phyloP scores from a whole-genome alignment of 805 yeast genomes.

The Starmerella sirachaensis region DNA sequence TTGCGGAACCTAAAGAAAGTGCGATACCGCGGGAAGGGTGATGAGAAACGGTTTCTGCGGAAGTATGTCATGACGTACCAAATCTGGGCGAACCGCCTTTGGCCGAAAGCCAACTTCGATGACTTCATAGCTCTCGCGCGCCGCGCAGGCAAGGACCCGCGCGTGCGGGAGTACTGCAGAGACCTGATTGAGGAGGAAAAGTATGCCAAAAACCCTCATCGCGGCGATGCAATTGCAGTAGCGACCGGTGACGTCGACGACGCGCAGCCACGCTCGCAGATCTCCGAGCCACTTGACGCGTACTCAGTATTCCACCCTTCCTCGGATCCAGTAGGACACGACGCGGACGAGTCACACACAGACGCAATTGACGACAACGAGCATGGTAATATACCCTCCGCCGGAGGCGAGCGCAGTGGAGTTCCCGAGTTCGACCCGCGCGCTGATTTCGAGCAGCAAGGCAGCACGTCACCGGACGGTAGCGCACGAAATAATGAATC shows the following conservation, averaged over 20 bases:
- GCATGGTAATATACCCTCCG: too few species aligned
- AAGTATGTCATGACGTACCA: slow-evolving; percentile 48
- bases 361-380: too few species aligned
- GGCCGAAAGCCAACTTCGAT: slow-evolving; percentile 65
- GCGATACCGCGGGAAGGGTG: slow-evolving; percentile 31
- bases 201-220: slow-evolving; percentile 4
- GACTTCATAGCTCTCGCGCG: slow-evolving; percentile 50
- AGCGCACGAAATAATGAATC: too few species aligned
- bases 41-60: slow-evolving; percentile 40
- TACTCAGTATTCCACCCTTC: too few species aligned
- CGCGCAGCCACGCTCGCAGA: too few species aligned
- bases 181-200: slow-evolving; percentile 20
- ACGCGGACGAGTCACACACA: too few species aligned
- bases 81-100: slow-evolving; percentile 63
- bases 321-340: too few species aligned
- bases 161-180: slow-evolving; percentile 15
- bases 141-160: slow-evolving; percentile 34
- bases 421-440: too few species aligned
- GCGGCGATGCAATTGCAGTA: neutral
- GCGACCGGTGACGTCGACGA: neutral
- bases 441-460: too few species aligned
- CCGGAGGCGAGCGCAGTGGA: too few species aligned
- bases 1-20: slow-evolving; percentile 25
- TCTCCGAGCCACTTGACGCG: too few species aligned
- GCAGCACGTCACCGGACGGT: too few species aligned